Evolutionary conservation across 805 yeast genomes (phyloP).

Genomic region (Pichia manshurica): DNA sequence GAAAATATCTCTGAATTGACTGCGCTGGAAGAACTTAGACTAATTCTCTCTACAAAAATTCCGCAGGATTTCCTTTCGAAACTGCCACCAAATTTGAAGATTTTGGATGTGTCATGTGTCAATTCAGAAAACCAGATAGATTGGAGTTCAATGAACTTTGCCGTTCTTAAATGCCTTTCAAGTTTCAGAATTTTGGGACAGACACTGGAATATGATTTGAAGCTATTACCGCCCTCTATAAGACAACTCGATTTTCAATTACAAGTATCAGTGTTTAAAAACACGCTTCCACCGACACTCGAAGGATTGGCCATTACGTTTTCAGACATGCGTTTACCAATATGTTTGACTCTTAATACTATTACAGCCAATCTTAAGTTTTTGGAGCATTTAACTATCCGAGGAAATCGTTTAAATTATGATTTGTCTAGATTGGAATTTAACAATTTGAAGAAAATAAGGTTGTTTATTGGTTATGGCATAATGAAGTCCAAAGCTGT

Average conservation of each 20-base stretch:
- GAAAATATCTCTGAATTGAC: neutral
- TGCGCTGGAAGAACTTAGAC: neutral
- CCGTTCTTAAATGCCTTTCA: neutral
- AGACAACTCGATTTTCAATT: constrained; percentile 1
- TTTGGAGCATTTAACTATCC: constrained; percentile 1
- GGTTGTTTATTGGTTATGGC: neutral
- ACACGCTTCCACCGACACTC: neutral
- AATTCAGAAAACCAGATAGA: constrained; percentile 1
- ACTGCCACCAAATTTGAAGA: constrained; percentile 1
- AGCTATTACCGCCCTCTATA: constrained; percentile 1
- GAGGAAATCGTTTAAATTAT: neutral
- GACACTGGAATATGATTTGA: constrained; percentile 6
- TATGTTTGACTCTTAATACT: neutral
- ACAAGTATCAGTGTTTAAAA: constrained; percentile 2
- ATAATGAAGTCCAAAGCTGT: neutral
- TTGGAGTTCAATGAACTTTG: constrained; percentile 7
- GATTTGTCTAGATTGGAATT: constrained; percentile 5
- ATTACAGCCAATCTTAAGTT: neutral
- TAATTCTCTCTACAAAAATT: neutral
- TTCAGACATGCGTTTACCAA: neutral
- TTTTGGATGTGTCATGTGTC: neutral
- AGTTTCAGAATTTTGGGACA: constrained; percentile 3
- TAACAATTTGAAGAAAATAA: constrained; percentile 2
- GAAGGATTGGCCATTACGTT: constrained; percentile 2
- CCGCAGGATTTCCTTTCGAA: neutral